Base-by-base conservation (phyloP, 352 stramenopile species). In the Phytophthora brassicae region DNA sequence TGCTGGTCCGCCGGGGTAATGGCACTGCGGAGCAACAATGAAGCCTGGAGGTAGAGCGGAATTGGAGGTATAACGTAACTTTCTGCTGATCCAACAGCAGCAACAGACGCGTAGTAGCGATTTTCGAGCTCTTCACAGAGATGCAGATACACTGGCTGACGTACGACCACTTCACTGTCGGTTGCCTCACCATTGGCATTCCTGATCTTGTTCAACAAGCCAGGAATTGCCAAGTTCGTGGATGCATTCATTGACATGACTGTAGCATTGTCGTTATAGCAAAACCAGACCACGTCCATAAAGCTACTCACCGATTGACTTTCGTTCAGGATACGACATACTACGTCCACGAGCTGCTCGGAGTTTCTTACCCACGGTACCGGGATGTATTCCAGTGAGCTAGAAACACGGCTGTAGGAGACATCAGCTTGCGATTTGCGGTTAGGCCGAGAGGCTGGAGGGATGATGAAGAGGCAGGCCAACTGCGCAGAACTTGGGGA, bases 341-440 rank as follows among this genome's bases (percentile, higher is more conserved):
- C 78, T 2, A 74, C 65, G 19, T 72, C 45, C 20, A 86, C 72
- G 29, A 92, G 84, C 42, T 70, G 54, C 1, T 55, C 39, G 0
- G 77, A 29, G 31, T 68, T 62, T 23, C 72, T 78, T 19, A 80
- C 72, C 56, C 75, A 84, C 4, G 81, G 81, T 13, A 75, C 79
- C 16, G 83, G 77, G 42, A 94, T 68, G 47, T 84, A 91, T 69
- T 94, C 85, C 8, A 92, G 71, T 13, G 77, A 74, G 42, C 75
- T 79, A 5, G 81, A 91, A 2, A 94, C 80, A 47, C 85, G 81
- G 33, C 74, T 89, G 67, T 92, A 94, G 22, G 85, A 90, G n/a
- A 92, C 81, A 51, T 94, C 85, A 1, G 85, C 85, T 36, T 94
- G 85, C 9, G 84, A 91, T 49, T 87, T 90, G 54, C 85, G 81